Conservation (phyloP, 257 asterid genomes). For the Verbena officinalis region DNA sequence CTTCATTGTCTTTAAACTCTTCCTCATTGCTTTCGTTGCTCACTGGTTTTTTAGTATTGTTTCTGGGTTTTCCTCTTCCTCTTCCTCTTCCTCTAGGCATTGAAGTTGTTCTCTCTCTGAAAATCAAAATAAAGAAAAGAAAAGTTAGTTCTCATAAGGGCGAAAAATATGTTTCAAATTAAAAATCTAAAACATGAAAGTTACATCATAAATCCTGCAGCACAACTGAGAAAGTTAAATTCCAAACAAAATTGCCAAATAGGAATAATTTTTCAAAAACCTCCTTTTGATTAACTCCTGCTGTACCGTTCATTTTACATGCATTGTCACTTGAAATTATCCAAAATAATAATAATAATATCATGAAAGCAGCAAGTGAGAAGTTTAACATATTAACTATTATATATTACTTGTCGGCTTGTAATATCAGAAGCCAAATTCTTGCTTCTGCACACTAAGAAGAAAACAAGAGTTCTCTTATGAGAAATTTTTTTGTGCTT, state of each 20-base stretch:
- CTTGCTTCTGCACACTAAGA: background rate
- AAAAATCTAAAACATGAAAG: slow-evolving; percentile 6
- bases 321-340: background rate
- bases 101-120: slow-evolving; percentile 28
- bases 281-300: background rate
- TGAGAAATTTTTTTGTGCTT: background rate
- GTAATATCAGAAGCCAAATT: background rate
- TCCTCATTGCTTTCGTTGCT: slow-evolving; percentile 20
- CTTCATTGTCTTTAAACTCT: slow-evolving; percentile 39
- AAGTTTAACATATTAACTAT: background rate
- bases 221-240: background rate
- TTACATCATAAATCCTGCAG: slow-evolving; percentile 14
- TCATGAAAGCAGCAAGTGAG: background rate
- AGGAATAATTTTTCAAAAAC: background rate
- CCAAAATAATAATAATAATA: background rate
- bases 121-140: background rate
- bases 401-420: background rate
- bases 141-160: background rate
- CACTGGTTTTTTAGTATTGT: slow-evolving; percentile 25
- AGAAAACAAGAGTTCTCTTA: background rate
- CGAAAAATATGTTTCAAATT: background rate
- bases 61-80: slow-evolving; percentile 37
- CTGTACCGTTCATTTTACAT: too few species aligned
- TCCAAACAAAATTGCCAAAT: background rate
- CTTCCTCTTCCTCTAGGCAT: slow-evolving; percentile 44